phyloP scores from a whole-genome alignment of 176 grass and related monocot species.

The Musa itinerans region DNA sequence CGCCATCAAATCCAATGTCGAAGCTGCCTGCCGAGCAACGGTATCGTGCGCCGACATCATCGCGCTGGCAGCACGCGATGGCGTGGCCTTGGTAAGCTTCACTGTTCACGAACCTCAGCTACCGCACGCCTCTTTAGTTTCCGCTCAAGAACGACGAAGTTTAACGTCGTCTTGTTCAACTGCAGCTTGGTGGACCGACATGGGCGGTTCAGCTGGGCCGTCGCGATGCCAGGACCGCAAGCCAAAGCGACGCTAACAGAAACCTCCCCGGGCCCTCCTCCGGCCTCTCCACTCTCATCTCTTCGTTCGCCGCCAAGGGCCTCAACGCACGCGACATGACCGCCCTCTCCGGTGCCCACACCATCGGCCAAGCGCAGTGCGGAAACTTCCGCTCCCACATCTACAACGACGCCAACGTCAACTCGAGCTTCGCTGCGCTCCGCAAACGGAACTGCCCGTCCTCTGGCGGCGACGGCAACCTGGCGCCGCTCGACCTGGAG shows the following conservation, averaged over 20 bases:
- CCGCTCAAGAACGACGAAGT: no score
- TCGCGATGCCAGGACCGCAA: slow-evolving; percentile 43
- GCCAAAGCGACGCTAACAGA: slow-evolving; percentile 26
- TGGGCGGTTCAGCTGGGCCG: slow-evolving; percentile 55
- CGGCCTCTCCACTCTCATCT: slow-evolving; percentile 20
- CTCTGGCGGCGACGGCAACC: slow-evolving; percentile 17
- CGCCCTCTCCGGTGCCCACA: slow-evolving; percentile 62
- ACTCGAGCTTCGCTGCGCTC: slow-evolving; percentile 1
- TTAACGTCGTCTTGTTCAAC: not conserved
- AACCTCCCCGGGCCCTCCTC: slow-evolving; percentile 30
- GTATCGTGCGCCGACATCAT: slow-evolving; percentile 73
- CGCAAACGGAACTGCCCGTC: slow-evolving; percentile 20
- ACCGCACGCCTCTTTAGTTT: not conserved
- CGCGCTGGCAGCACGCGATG: slow-evolving; percentile 49
- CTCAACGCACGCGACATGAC: slow-evolving; percentile 54
- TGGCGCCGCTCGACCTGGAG: slow-evolving; percentile 32
- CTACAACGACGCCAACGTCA: slow-evolving; percentile 41
- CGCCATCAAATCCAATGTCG: slow-evolving; percentile 41
- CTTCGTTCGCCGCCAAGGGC: slow-evolving; percentile 30
- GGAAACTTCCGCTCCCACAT: slow-evolving; percentile 35
- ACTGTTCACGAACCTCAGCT: not conserved
- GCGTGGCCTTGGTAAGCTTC: slow-evolving; percentile 45
- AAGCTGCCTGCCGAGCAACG: slow-evolving; percentile 25
- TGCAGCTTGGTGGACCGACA: slow-evolving; percentile 37
- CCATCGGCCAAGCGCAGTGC: slow-evolving; percentile 46